Conservation (phyloP, 352 stramenopile species). For the Globisporangium abappressorium region DNA sequence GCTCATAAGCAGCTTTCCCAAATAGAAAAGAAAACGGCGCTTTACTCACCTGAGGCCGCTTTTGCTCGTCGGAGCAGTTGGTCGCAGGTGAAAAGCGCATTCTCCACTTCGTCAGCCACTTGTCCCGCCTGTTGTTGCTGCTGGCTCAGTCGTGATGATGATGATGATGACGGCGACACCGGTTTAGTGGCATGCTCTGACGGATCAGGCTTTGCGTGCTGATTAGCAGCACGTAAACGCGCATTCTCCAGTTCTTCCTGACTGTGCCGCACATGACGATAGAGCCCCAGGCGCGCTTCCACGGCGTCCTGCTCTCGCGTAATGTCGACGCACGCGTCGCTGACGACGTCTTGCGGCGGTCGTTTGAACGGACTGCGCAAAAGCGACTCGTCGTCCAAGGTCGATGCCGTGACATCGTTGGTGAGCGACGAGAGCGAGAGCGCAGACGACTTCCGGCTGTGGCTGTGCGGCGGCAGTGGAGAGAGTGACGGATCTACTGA, state of each 20-base stretch:
- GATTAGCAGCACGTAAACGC: background rate
- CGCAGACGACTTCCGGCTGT: conserved; percentile 11
- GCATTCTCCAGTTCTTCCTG: background rate
- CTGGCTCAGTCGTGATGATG: conserved; percentile 14
- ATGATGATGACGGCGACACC: conserved; percentile 1
- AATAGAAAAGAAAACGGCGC: background rate
- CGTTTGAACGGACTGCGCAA: conserved; percentile 4
- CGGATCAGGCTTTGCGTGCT: background rate
- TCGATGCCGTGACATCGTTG: conserved; percentile 10
- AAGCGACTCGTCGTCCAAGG: background rate
- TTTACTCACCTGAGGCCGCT: background rate
- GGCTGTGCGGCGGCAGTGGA: background rate
- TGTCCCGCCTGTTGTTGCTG: conserved; percentile 36
- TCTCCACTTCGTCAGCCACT: conserved; percentile 54
- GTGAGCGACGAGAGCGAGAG: conserved; percentile 24
- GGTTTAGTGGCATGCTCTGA: background rate
- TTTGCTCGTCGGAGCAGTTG: conserved; percentile 35
- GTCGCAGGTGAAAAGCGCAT: conserved; percentile 48
- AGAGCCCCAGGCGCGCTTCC: conserved; percentile 32
- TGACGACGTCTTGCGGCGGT: conserved; percentile 10
- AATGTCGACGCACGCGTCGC: conserved; percentile 41
- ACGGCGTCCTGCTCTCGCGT: conserved; percentile 38
- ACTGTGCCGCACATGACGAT: conserved; percentile 8
- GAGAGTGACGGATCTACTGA: background rate
- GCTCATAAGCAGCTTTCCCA: background rate